Percentiles rank a stretch among this genome's conserved stretches.
Conservation (phyloP, 345 rosid genomes). For the Leavenworthia alabamica region DNA sequence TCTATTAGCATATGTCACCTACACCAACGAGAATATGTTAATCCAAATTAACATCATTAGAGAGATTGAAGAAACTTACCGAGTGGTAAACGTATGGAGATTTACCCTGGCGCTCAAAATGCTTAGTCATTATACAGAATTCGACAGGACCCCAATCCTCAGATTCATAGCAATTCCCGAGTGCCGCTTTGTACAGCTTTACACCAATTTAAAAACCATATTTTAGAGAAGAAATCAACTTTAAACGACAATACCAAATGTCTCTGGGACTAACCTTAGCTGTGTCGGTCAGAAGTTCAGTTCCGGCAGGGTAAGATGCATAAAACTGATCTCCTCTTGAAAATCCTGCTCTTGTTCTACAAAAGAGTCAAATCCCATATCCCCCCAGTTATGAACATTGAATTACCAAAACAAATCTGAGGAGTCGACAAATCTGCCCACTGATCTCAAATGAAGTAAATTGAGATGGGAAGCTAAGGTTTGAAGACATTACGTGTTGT, state of each 20-base stretch:
- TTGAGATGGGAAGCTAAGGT: background rate
- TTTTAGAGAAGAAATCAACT: background rate
- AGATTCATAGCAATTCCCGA: slow-evolving; percentile 73
- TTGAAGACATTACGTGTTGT: slow-evolving; percentile 62
- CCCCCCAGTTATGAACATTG: background rate
- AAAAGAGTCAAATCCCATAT: slow-evolving; percentile 11
- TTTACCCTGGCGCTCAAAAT: slow-evolving; percentile 90
- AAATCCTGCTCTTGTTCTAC: slow-evolving; percentile 84
- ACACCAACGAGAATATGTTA: background rate
- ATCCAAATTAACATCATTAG: background rate
- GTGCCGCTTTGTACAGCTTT: slow-evolving; percentile 82
- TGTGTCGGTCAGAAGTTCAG: slow-evolving; percentile 78
- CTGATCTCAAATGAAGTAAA: background rate
- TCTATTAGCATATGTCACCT: background rate
- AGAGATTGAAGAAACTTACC: slow-evolving; percentile 35
- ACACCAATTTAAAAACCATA: background rate
- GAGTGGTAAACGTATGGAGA: slow-evolving; percentile 89
- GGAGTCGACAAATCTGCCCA: background rate
- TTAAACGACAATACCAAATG: background rate
- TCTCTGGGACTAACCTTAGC: slow-evolving; percentile 41
- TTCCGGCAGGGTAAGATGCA: slow-evolving; percentile 90
- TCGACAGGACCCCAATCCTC: slow-evolving; percentile 92
- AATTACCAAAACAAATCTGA: background rate
- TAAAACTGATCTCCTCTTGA: slow-evolving; percentile 86
- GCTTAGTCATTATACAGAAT: slow-evolving; percentile 74